phyloP scores from a whole-genome alignment of 805 yeast genomes.

The Monosporozyma aquatica region DNA sequence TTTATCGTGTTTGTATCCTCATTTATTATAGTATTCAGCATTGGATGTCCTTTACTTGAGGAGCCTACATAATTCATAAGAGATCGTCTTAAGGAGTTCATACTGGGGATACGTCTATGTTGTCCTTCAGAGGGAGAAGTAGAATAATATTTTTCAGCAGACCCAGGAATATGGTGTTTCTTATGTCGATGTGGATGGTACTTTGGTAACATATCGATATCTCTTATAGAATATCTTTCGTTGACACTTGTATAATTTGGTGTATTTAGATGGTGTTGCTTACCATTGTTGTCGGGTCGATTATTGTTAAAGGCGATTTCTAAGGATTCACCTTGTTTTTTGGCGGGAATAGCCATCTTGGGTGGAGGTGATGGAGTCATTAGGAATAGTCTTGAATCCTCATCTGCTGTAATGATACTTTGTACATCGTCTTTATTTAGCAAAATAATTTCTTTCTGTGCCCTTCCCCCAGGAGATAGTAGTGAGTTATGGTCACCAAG shows the following conservation, averaged over 20 bases:
- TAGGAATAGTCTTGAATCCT: constrained; percentile 29
- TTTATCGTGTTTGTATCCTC: neutral
- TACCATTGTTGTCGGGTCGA: neutral
- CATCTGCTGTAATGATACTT: constrained; percentile 28
- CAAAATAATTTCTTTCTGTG: constrained; percentile 18
- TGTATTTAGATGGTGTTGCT: neutral
- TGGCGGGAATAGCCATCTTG: constrained; percentile 75
- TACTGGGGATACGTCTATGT: constrained; percentile 9
- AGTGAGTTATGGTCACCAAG: neutral
- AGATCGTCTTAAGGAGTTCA: constrained; percentile 21
- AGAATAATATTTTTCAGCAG: neutral
- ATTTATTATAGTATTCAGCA: neutral
- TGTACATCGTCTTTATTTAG: constrained; percentile 29
- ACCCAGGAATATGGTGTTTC: constrained; percentile 2
- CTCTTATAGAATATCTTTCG: constrained; percentile 23
- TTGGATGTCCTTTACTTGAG: neutral
- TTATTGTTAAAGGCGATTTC: constrained; percentile 41
- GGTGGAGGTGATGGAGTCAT: constrained; percentile 49
- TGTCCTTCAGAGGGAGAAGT: neutral
- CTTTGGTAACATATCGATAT: constrained; percentile 18
- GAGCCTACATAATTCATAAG: constrained; percentile 16
- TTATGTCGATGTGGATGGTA: neutral
- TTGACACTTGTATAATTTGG: constrained; percentile 2
- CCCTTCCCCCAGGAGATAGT: neutral
- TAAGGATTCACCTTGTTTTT: constrained; percentile 67